phyloP scores from a whole-genome alignment of 2,329 filamentous ascomycete species.

The Fusarium odoratissimum region DNA sequence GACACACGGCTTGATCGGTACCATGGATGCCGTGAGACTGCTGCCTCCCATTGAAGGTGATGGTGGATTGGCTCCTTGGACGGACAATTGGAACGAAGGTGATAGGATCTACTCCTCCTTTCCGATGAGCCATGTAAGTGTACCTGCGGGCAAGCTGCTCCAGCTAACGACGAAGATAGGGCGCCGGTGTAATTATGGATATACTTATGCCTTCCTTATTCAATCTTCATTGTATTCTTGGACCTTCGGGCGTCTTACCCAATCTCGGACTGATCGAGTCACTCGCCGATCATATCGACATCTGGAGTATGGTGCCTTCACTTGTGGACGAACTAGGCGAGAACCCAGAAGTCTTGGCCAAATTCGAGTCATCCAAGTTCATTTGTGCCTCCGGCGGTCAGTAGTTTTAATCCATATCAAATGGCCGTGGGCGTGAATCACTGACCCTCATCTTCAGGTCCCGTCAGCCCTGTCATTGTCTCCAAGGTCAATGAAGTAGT shows the following conservation, averaged over 20 bases:
- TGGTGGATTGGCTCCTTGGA: constrained; percentile 43
- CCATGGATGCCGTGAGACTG: constrained; percentile 52
- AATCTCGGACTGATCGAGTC: constrained; percentile 51
- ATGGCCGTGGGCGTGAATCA: neutral
- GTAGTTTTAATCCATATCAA: neutral
- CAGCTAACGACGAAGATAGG: constrained; percentile 21
- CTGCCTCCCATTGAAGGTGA: constrained; percentile 49
- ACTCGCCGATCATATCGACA: constrained; percentile 51
- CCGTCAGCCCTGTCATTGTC: constrained; percentile 45
- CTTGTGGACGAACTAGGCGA: constrained; percentile 50
- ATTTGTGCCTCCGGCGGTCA: constrained; percentile 47
- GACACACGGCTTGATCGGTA: constrained; percentile 49
- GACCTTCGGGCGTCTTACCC: constrained; percentile 50
- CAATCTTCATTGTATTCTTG: constrained; percentile 51
- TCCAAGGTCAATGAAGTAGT: constrained; percentile 49
- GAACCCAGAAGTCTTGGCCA: constrained; percentile 47
- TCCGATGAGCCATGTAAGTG: constrained; percentile 12
- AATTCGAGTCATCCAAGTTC: constrained; percentile 49
- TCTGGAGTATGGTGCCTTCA: constrained; percentile 54
- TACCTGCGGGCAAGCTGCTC: rapidly evolving
- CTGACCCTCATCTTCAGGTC: constrained; percentile 8
- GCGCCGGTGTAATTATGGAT: constrained; percentile 56
- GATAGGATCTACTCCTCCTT: constrained; percentile 49
- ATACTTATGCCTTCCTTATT: constrained; percentile 53
- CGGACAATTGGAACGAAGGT: constrained; percentile 29